Evolutionary conservation across 805 yeast species (phyloP), one percentile per base, ranked within the genome.

Genomic region (Priceomyces medius): DNA sequence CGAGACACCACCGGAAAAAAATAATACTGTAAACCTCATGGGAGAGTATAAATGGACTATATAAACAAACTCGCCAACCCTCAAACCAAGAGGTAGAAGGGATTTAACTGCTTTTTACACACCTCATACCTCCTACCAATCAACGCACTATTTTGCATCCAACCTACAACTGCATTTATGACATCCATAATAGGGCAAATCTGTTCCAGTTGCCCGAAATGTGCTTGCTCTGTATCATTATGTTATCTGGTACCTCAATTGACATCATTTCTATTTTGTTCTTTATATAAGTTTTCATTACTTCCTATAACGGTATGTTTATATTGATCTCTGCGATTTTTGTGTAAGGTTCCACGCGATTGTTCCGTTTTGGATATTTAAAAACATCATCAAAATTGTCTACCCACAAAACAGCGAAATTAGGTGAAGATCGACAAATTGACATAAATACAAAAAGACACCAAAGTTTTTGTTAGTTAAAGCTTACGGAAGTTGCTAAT

Each of bases 21-120:
- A 39, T 26, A 43, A 54, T 33, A 55, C 57, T 8, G 43, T 58
- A 3, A 56, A 53, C 40, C 50, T 61, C 31, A 57, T 59, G 61
- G 65, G 66, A 7, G 64, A 59, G 40, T 59, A 58, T 41, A 51
- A 55, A 39, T 61, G 66, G 64, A 48, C 48, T 17, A 46, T 56
- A 29, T 56, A 50, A n/a, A n/a, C n/a, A n/a, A n/a, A n/a, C n/a
- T n/a, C n/a, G n/a, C n/a, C n/a, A n/a, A n/a, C n/a, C n/a, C n/a
- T n/a, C n/a, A n/a, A n/a, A n/a, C n/a, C n/a, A n/a, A n/a, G n/a
- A n/a, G n/a, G n/a, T n/a, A n/a, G n/a, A n/a, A n/a, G n/a, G n/a
- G n/a, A n/a, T n/a, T n/a, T n/a, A n/a, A n/a, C n/a, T n/a, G n/a
- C n/a, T n/a, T n/a, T n/a, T n/a, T n/a, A n/a, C n/a, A n/a, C n/a